Evolutionary conservation across 164 flowering plant species (phyloP).

Genomic region (Vitis riparia): DNA sequence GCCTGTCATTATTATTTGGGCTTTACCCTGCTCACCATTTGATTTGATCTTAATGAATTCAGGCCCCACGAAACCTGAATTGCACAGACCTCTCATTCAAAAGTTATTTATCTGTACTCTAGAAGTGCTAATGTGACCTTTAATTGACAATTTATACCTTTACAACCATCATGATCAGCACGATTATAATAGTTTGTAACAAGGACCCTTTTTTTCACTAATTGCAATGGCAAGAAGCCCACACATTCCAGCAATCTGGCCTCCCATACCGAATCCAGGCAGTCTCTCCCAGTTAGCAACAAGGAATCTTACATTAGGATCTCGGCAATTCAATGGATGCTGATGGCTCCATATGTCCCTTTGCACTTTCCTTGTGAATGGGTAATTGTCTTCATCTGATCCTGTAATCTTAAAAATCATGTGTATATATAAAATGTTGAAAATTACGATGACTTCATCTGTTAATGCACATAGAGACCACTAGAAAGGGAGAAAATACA

Average conservation of each 20-base stretch:
- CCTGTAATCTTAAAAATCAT: constrained; percentile 57
- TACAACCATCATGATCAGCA: constrained; percentile 90
- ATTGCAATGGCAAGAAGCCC: constrained; percentile 89
- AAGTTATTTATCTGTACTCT: too few species aligned
- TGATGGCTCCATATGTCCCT: constrained; percentile 85
- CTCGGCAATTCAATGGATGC: constrained; percentile 73
- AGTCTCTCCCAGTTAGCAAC: constrained; percentile 90
- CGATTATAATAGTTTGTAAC: constrained; percentile 85
- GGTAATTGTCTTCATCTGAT: constrained; percentile 85
- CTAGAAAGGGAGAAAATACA: not conserved
- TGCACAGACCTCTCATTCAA: too few species aligned
- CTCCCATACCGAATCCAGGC: constrained; percentile 93
- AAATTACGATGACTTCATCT: too few species aligned
- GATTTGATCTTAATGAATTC: too few species aligned
- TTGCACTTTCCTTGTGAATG: constrained; percentile 82
- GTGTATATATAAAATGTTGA: not conserved
- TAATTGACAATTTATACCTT: constrained; percentile 41
- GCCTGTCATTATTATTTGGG: too few species aligned
- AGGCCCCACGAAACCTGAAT: too few species aligned
- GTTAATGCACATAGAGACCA: not conserved
- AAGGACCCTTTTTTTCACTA: constrained; percentile 72
- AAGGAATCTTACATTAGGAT: constrained; percentile 62
- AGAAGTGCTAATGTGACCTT: too few species aligned
- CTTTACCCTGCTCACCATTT: too few species aligned
- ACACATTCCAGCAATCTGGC: constrained; percentile 88